Conservation (phyloP, 805 yeast genomes). For the Monosporozyma unispora region DNA sequence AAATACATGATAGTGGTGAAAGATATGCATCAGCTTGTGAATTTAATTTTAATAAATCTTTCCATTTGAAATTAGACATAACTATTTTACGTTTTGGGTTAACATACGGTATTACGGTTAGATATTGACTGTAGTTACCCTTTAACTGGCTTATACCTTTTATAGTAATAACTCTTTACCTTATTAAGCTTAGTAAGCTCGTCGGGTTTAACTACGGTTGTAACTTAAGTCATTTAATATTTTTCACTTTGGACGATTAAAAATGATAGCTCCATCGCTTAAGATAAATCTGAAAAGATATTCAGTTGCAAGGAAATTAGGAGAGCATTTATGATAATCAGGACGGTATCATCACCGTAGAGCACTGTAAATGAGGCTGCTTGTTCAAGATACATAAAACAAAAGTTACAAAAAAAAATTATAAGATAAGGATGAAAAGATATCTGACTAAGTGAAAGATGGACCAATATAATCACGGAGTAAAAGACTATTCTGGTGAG, state of each 20-base stretch:
- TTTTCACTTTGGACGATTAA: background rate
- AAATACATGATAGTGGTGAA: conserved; percentile 70
- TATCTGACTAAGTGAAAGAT: conserved; percentile 39
- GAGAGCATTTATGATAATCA: too few relatives aligned
- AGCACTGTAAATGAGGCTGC: too few relatives aligned
- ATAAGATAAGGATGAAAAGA: background rate
- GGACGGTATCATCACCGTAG: too few relatives aligned
- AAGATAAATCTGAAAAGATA: too few relatives aligned
- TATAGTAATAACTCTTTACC: background rate
- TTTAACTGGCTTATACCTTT: background rate
- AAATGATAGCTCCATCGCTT: background rate
- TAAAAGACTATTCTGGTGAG: conserved; percentile 53
- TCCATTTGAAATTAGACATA: conserved; percentile 40
- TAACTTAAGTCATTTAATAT: background rate
- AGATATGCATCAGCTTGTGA: conserved; percentile 40
- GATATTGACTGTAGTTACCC: background rate
- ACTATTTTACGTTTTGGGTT: background rate
- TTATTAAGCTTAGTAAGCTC: background rate
- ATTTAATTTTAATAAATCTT: conserved; percentile 41
- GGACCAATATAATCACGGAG: conserved; percentile 52
- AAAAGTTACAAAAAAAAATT: background rate
- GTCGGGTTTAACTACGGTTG: background rate
- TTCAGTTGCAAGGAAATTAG: too few relatives aligned
- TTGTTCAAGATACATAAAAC: background rate
- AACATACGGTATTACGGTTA: background rate